phyloP scores from a whole-genome alignment of 352 stramenopile species.

The Globisporangium alternatum region DNA sequence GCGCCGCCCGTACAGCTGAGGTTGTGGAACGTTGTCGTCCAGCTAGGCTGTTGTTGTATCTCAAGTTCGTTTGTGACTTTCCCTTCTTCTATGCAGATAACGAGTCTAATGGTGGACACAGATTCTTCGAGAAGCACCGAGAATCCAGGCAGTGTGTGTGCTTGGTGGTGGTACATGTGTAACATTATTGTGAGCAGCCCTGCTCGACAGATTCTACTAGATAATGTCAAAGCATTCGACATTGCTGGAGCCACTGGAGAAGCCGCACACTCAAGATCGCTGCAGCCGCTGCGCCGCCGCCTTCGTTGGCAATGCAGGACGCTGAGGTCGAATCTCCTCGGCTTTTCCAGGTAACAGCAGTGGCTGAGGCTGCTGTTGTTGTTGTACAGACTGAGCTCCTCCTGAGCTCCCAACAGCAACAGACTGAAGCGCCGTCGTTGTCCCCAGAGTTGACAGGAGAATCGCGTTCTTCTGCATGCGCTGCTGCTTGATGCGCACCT shows the following conservation, averaged over 20 bases:
- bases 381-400: neutral
- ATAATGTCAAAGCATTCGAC: too few relatives aligned
- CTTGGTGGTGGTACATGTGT: too few relatives aligned
- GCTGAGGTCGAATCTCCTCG: constrained; percentile 16
- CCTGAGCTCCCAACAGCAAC: neutral
- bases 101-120: neutral
- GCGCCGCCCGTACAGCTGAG: constrained; percentile 19
- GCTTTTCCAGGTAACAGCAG: constrained; percentile 1
- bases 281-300: constrained; percentile 5
- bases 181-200: too few relatives aligned
- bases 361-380: neutral
- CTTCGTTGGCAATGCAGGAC: neutral
- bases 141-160: too few relatives aligned
- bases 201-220: too few relatives aligned
- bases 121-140: too few relatives aligned
- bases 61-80: neutral
- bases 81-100: neutral
- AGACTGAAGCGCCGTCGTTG: neutral
- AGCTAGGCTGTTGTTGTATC: neutral
- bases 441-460: neutral
- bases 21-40: too few relatives aligned
- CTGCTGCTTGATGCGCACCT: constrained; percentile 28
- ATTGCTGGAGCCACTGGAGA: too few relatives aligned
- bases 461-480: constrained; percentile 14
- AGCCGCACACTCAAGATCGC: neutral